Evolutionary conservation across 1,284 basidiomycete genomes (phyloP).

Genomic region (Ceratobasidium sp.): DNA sequence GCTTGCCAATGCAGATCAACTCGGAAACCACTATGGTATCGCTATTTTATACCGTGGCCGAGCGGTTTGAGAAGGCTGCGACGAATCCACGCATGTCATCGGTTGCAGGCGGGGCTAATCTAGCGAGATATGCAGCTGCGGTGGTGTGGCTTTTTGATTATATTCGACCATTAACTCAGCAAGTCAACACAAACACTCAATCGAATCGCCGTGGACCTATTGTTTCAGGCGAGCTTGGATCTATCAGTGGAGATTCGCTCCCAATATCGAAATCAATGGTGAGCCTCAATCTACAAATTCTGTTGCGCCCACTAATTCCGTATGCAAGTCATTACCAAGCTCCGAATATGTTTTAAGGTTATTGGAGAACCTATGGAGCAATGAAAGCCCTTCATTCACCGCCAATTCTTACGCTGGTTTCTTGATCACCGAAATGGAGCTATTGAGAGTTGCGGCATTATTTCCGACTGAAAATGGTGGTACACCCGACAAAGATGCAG

Average conservation of each 20-base stretch:
- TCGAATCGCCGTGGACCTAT: no score
- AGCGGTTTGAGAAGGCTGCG: background rate
- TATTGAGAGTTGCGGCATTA: background rate
- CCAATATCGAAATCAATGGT: no score
- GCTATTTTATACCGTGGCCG: background rate
- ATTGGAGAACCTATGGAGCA: conserved; percentile 6
- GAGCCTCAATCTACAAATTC: no score
- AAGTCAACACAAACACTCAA: no score
- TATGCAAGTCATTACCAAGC: no score
- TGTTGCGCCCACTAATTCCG: no score
- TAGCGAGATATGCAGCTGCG: background rate
- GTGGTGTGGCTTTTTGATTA: background rate
- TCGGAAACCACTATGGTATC: background rate
- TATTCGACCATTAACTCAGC: no score
- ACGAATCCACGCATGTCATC: background rate
- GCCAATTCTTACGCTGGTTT: background rate
- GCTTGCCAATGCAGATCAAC: background rate
- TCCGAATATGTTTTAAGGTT: no score
- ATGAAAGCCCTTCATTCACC: background rate
- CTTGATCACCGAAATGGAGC: background rate
- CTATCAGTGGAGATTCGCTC: no score
- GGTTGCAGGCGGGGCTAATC: background rate
- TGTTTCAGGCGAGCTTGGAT: no score
- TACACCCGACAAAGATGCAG: no score
- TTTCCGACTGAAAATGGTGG: background rate